Evolutionary conservation across 179 eudicot species (phyloP).

Genomic region (Dionaea muscipula): DNA sequence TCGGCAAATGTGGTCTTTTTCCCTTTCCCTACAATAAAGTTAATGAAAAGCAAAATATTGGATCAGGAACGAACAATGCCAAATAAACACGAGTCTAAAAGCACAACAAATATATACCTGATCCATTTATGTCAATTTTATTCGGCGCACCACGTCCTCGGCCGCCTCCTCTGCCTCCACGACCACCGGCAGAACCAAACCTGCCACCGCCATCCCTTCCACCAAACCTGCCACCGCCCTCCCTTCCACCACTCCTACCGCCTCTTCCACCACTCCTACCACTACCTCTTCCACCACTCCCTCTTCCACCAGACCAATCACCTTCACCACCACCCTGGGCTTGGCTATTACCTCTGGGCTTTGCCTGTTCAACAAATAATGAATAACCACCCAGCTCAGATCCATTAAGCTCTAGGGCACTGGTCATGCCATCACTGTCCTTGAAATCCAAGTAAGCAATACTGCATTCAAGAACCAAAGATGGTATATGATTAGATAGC

Average conservation of each 20-base stretch:
- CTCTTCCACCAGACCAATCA: constrained; percentile 12
- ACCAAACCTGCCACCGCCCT: constrained; percentile 10
- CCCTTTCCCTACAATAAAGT: no score
- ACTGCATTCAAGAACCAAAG: constrained; percentile 24
- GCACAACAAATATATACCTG: constrained; percentile 6
- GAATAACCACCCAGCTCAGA: constrained; percentile 34
- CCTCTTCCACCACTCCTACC: constrained; percentile 11
- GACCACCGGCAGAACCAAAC: constrained; percentile 8
- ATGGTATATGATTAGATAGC: background rate
- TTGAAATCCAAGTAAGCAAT: constrained; percentile 49
- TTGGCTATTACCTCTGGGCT: constrained; percentile 31
- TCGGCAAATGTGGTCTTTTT: no score
- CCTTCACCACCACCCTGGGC: constrained; percentile 19
- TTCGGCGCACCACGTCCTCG: constrained; percentile 18
- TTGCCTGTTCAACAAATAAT: constrained; percentile 45
- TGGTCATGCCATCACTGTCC: constrained; percentile 22
- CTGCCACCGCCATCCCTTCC: constrained; percentile 2
- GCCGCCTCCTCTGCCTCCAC: constrained; percentile 13
- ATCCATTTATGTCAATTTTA: constrained; percentile 8
- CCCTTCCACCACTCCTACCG: constrained; percentile 7
- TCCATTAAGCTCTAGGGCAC: constrained; percentile 37
- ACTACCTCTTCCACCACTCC: constrained; percentile 14
- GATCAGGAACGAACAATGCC: constrained; percentile 9
- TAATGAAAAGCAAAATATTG: no score
- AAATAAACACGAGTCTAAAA: constrained; percentile 10